These are phyloP conservation scores for Beta corolliflora DNA, from an alignment of 179 eudicot genomes.

Conservation along the genomic window DNA sequence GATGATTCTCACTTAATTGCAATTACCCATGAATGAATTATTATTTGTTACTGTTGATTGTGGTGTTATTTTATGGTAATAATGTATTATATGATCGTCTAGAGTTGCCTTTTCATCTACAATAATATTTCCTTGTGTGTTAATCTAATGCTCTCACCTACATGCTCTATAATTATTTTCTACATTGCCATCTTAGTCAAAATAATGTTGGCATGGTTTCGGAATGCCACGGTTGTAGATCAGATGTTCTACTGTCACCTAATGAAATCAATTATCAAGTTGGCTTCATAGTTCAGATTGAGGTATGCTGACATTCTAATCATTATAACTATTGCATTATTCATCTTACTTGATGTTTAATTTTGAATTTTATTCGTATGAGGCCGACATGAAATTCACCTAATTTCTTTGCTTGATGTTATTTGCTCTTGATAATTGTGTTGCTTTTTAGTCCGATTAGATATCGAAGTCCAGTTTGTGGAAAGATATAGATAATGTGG, in stretches of 20 bases:
- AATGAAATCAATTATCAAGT: neutral
- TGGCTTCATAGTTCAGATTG: neutral
- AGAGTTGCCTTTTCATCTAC: neutral
- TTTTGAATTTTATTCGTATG: no score
- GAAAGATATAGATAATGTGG: neutral
- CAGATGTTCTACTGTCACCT: neutral
- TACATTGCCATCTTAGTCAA: neutral
- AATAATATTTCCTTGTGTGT: neutral
- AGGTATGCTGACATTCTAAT: slow-evolving; percentile 4
- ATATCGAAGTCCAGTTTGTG: no score
- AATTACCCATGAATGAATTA: neutral
- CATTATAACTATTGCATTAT: no score
- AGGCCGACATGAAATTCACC: neutral
- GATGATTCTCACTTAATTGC: neutral
- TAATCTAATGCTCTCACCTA: neutral
- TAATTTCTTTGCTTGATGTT: no score
- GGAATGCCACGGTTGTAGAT: neutral
- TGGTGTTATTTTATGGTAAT: neutral
- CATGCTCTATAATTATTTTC: neutral
- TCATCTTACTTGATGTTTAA: no score
- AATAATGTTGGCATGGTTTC: neutral
- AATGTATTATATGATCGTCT: neutral
- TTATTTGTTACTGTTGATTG: neutral
- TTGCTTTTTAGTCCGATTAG: neutral
- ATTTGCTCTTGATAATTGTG: neutral